Base-by-base conservation (phyloP, 1,284 basidiomycete species). In the Somion occarium region DNA sequence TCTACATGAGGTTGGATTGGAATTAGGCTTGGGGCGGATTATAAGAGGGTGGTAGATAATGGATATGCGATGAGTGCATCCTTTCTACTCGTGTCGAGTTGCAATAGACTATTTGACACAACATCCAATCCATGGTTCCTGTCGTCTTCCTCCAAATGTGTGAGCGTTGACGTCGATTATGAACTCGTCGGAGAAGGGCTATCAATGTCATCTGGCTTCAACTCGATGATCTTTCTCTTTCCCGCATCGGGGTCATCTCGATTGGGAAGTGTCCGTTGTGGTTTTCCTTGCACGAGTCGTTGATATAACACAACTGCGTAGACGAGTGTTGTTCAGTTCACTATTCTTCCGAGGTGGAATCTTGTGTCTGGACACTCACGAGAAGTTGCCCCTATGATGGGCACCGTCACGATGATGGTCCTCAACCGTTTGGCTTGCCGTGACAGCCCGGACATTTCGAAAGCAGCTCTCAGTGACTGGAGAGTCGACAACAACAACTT, bases 341-440 rank as follows among this genome's bases (percentile, higher is more conserved):
- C 48, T n/a, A 27, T 49, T 24, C 19, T 19, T 41, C 19, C 34
- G 46, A 23, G 24, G 47, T 42, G 45, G 39, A 43, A 26, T 49
- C 30, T 25, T 26, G 27, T 27, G 64, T 53, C 44, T 30, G 27
- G 25, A 70, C 30, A 34, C 64, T 52, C 53, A 74, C 79, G 70
- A 45, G 82, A 76, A 9, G 76, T 80, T n/a, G 77, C 82, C 34
- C 73, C 78, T 30, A 85, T 79, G 41, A 87, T 75, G 4, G 84
- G 84, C 3, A 81, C 57, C 0, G 82, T 74, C 46, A 84, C 69
- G 22, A 87, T 80, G 54, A 87, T 76, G 20, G 71, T 76, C 18
- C 80, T 76, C 59, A 82, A 69, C 53, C 78, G 73, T 47, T 73
- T 78, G 26, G 78, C 79, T 64, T 80, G 76, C 13, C 66, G 65